A percentile compares a stretch with the other conserved stretches of the same genome.
Conservation (phyloP, 306 rosid species). For the Comarum palustre region DNA sequence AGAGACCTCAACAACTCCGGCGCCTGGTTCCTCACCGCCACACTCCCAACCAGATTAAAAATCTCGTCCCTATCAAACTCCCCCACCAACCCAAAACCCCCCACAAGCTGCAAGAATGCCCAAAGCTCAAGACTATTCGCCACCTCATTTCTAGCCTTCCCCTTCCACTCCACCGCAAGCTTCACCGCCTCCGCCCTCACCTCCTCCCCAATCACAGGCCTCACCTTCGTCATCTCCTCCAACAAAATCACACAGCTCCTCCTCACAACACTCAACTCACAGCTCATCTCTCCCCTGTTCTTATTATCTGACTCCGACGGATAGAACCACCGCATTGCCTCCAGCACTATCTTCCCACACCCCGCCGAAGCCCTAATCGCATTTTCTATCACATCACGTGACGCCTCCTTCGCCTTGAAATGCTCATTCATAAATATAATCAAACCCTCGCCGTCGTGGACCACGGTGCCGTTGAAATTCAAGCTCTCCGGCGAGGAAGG, state of each 20-base stretch:
- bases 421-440: constrained; percentile 18
- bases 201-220: constrained; percentile 15
- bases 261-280: constrained; percentile 21
- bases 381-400: constrained; percentile 14
- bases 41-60: constrained; percentile 18
- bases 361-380: constrained; percentile 24
- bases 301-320: constrained; percentile 2
- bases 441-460: constrained; percentile 27
- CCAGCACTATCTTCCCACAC: constrained; percentile 33
- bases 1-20: constrained; percentile 35
- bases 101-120: constrained; percentile 32
- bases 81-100: constrained; percentile 28
- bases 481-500: background rate
- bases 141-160: constrained; percentile 18
- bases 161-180: constrained; percentile 34
- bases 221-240: constrained; percentile 31
- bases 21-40: constrained; percentile 27
- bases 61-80: constrained; percentile 34
- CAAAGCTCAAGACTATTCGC: constrained; percentile 27
- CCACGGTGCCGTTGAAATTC: constrained; percentile 20
- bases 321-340: constrained; percentile 32
- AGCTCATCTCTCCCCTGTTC: background rate
- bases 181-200: constrained; percentile 26
- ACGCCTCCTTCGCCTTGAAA: constrained; percentile 21
- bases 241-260: constrained; percentile 37